phyloP scores from a whole-genome alignment of 176 grass and related monocot species.

The Triticum timopheevii region DNA sequence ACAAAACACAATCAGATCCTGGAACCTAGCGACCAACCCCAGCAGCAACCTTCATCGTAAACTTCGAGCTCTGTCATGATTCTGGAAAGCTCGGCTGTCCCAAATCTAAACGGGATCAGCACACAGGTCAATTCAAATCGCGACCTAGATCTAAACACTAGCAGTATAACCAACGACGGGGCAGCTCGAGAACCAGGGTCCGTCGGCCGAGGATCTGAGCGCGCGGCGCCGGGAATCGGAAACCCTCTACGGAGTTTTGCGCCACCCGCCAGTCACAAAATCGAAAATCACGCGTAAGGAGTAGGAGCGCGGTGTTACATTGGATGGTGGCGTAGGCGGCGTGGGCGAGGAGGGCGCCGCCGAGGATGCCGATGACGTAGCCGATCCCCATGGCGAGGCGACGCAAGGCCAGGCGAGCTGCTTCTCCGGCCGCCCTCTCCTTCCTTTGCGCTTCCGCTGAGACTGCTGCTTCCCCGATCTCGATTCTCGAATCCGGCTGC shows the following conservation, averaged over 20 bases:
- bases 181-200: neutral
- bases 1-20: slow-evolving; percentile 13
- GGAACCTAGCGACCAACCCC: neutral
- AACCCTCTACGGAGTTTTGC: neutral
- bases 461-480: neutral
- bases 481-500: neutral
- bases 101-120: neutral
- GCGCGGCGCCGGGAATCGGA: neutral
- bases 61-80: neutral
- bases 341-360: slow-evolving; percentile 82
- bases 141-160: slow-evolving; percentile 30
- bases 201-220: neutral
- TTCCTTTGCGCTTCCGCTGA: neutral
- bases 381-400: slow-evolving; percentile 62
- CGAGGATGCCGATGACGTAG: slow-evolving; percentile 70
- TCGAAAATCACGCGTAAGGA: neutral
- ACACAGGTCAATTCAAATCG: neutral
- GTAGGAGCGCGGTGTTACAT: slow-evolving; percentile 37
- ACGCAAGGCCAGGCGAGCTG: neutral
- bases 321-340: slow-evolving; percentile 87
- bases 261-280: neutral
- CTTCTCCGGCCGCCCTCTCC: neutral
- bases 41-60: neutral
- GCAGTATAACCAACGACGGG: neutral
- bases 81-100: neutral